Percentiles rank a stretch among this genome's conserved stretches.
Conservation (phyloP, 768 basidiomycete species). For the Serendipita sp. region DNA sequence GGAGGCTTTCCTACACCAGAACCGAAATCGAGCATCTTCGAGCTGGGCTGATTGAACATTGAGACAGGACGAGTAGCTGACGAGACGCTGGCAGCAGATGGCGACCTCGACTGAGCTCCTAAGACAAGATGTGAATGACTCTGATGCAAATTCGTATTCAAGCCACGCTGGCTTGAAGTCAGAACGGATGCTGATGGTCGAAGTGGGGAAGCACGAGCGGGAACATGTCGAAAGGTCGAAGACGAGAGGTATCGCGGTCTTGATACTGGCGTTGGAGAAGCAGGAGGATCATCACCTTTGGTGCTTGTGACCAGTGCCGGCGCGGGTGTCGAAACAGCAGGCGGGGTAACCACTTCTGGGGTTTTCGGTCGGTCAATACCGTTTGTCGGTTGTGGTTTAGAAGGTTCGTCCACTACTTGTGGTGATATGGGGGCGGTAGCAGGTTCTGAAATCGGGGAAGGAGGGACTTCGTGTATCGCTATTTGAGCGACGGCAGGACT, state of each 20-base stretch:
- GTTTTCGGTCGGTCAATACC: neutral
- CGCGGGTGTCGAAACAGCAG: neutral
- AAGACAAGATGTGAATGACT: neutral
- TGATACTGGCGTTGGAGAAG: neutral
- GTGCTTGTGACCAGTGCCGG: neutral
- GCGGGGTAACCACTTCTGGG: too few species aligned
- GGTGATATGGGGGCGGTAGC: neutral
- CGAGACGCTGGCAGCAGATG: neutral
- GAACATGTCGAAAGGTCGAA: conserved; percentile 3
- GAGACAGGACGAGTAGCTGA: neutral
- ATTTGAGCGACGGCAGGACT: neutral
- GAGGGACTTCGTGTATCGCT: neutral
- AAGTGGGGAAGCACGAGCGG: neutral
- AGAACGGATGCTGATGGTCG: neutral
- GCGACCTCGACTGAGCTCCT: neutral
- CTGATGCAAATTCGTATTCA: conserved; percentile 3
- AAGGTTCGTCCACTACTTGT: neutral
- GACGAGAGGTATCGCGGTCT: neutral
- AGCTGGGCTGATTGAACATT: neutral
- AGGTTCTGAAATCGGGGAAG: neutral
- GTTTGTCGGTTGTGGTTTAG: neutral
- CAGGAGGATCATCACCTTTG: neutral
- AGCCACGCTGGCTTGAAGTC: neutral
- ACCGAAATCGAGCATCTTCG: neutral
- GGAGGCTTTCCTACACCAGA: too few species aligned